Percentiles rank a stretch among this genome's conserved stretches.
Conservation (phyloP, 495 filamentous ascomycete species). For the Penicillium atrosanguineum region DNA sequence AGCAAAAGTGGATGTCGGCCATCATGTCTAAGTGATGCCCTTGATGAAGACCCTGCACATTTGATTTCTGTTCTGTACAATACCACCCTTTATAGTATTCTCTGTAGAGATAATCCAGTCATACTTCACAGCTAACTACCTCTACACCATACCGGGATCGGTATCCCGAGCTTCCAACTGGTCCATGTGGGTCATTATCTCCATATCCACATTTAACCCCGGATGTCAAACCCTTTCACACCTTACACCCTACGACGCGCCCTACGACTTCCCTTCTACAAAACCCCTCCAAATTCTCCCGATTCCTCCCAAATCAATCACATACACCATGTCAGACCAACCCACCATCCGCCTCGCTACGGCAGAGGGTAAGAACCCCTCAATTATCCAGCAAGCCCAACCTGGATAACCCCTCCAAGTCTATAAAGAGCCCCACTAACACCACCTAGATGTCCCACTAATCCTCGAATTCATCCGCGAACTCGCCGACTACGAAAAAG, state of each 20-base stretch:
- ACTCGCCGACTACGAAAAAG: slow-evolving; percentile 81
- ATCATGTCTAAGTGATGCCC: slow-evolving; percentile 51
- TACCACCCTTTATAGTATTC: slow-evolving; percentile 9
- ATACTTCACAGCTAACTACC: not conserved
- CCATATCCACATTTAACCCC: not conserved
- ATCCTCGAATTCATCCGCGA: slow-evolving; percentile 85
- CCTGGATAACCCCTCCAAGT: too few relatives aligned
- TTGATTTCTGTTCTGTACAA: slow-evolving; percentile 13
- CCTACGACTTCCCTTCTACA: not conserved
- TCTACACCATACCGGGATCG: not conserved
- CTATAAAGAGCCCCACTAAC: slow-evolving; percentile 7
- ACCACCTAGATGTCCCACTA: slow-evolving; percentile 65
- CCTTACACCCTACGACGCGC: not conserved
- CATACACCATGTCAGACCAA: slow-evolving; percentile 30
- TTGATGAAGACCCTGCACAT: not conserved
- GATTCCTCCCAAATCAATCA: not conserved
- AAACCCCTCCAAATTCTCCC: not conserved
- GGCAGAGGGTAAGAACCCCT: slow-evolving; percentile 32
- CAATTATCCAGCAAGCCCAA: not conserved
- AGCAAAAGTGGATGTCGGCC: slow-evolving; percentile 87
- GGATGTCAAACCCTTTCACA: not conserved
- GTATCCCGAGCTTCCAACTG: not conserved
- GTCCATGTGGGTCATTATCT: not conserved
- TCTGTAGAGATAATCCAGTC: slow-evolving; percentile 1
- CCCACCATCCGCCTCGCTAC: slow-evolving; percentile 51